Evolutionary conservation across 768 basidiomycete species (phyloP).

Genomic region (Serendipita indica): DNA sequence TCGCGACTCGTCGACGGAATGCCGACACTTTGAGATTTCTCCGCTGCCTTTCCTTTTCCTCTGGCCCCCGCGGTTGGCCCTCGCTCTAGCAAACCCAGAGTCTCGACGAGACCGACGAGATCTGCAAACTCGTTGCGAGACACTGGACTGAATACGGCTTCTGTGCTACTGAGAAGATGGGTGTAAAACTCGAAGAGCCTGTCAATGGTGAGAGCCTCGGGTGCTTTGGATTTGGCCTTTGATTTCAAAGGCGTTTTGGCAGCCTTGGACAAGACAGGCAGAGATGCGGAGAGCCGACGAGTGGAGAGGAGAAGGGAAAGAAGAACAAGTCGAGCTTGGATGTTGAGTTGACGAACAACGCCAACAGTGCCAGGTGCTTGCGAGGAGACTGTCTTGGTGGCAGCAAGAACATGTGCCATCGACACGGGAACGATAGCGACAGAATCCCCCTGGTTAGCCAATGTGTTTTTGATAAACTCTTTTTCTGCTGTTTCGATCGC

Average conservation of each 20-base stretch:
- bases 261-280: slow-evolving; percentile 22
- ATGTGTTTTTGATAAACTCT: slow-evolving; percentile 16
- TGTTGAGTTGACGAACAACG: slow-evolving; percentile 47
- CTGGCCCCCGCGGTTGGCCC: background rate
- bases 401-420: slow-evolving; percentile 42
- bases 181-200: slow-evolving; percentile 53
- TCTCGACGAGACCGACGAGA: slow-evolving; percentile 56
- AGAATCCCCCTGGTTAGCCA: slow-evolving; percentile 17
- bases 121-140: slow-evolving; percentile 67
- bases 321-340: slow-evolving; percentile 60
- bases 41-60: slow-evolving; percentile 3
- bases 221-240: slow-evolving; percentile 10
- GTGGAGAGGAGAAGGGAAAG: slow-evolving; percentile 49
- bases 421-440: slow-evolving; percentile 24
- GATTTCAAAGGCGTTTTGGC: slow-evolving; percentile 9
- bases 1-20: slow-evolving; percentile 10
- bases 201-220: slow-evolving; percentile 37
- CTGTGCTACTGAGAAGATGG: slow-evolving; percentile 30
- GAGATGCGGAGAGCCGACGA: slow-evolving; percentile 42
- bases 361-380: slow-evolving; percentile 39
- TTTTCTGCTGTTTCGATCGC: slow-evolving; percentile 58
- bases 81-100: slow-evolving; percentile 39
- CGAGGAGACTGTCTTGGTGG: slow-evolving; percentile 43
- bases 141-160: slow-evolving; percentile 47
- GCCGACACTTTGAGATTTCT: slow-evolving; percentile 10